These are phyloP conservation scores for Alloteropsis angusta DNA, from an alignment of 202 grass and related monocot species.

Conservation along the genomic window DNA sequence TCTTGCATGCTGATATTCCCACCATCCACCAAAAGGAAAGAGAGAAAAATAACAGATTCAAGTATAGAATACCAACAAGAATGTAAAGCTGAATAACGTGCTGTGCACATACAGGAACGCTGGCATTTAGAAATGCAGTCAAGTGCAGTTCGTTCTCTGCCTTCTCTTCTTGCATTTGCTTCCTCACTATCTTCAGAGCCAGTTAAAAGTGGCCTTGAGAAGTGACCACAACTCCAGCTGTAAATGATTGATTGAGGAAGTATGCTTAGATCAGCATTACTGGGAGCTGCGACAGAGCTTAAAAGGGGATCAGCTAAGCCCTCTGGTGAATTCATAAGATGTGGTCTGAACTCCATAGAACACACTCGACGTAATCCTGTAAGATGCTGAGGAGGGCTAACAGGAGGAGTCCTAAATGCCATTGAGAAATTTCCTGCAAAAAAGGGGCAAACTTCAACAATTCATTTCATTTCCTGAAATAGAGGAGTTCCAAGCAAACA, in stretches of 20 bases:
- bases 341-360: constrained; percentile 82
- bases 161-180: constrained; percentile 67
- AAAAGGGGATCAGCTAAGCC: constrained; percentile 76
- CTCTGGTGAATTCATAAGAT: constrained; percentile 70
- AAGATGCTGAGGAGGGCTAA: constrained; percentile 86
- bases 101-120: constrained; percentile 59
- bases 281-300: constrained; percentile 8
- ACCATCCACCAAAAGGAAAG: constrained; percentile 16
- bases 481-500: constrained; percentile 10
- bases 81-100: constrained; percentile 9
- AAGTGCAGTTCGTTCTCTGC: constrained; percentile 53
- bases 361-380: constrained; percentile 81
- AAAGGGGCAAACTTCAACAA: constrained; percentile 1
- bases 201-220: constrained; percentile 79
- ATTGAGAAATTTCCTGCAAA: constrained; percentile 26
- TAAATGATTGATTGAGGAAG: constrained; percentile 75
- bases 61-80: constrained; percentile 20
- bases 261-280: constrained; percentile 45
- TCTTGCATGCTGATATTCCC: constrained; percentile 52
- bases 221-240: constrained; percentile 98
- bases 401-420: constrained; percentile 91
- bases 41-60: neutral
- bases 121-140: constrained; percentile 79
- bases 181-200: constrained; percentile 76
- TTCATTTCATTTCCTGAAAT: neutral